phyloP scores from a whole-genome alignment of 345 rosid species.

The Conringia planisiliqua region DNA sequence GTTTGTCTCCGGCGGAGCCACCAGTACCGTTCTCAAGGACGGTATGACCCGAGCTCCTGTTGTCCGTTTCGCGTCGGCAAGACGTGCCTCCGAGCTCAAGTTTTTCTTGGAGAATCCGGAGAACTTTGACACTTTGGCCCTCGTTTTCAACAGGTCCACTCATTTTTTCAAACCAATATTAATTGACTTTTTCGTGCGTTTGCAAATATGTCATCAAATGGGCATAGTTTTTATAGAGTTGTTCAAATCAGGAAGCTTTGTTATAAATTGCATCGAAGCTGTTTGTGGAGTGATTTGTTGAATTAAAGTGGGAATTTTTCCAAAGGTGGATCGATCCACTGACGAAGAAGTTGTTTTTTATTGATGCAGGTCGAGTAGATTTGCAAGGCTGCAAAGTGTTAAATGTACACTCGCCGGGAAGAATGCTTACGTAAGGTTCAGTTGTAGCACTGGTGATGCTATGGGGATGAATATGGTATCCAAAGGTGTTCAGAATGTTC shows the following conservation, averaged over 20 bases:
- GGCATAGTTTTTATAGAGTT: neutral
- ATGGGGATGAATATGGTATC: constrained; percentile 99
- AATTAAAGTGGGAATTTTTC: neutral
- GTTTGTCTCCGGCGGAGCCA: constrained; percentile 68
- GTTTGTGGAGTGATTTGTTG: neutral
- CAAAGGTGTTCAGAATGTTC: constrained; percentile 89
- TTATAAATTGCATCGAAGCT: neutral
- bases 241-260: neutral
- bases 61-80: constrained; percentile 55
- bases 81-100: constrained; percentile 70
- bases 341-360: neutral
- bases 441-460: constrained; percentile 86
- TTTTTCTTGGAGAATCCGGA: constrained; percentile 69
- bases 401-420: constrained; percentile 74
- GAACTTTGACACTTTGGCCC: constrained; percentile 63
- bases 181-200: neutral
- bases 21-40: constrained; percentile 52
- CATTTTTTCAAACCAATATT: too few species aligned
- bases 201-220: neutral
- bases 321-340: neutral
- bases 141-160: constrained; percentile 65
- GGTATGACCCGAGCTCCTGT: constrained; percentile 92
- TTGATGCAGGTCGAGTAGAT: constrained; percentile 73
- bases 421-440: constrained; percentile 73
- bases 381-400: constrained; percentile 60